Conservation (phyloP, 139 green algal species). For the Mesotaenium endlicherianum region DNA sequence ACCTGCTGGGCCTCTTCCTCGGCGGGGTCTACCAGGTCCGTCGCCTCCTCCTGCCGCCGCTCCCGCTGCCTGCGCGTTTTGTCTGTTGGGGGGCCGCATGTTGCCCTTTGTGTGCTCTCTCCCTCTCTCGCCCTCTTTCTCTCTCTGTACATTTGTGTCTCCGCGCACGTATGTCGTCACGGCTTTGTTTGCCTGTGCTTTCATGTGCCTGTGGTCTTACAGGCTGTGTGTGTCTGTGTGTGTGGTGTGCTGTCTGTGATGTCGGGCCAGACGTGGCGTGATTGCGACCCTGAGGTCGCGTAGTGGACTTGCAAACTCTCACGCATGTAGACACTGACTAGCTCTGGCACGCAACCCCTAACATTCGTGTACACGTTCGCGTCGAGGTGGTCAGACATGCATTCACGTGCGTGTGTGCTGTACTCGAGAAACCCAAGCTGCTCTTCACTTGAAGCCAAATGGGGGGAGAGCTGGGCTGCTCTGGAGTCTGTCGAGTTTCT, state of each 20-base stretch:
- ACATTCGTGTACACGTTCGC: too few species aligned
- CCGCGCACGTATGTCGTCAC: not conserved
- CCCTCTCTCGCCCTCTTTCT: not conserved
- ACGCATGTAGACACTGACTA: too few species aligned
- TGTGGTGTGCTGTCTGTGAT: not conserved
- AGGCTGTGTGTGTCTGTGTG: not conserved
- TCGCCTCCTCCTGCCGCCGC: not conserved
- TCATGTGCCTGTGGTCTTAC: not conserved
- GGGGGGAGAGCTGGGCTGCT: too few species aligned
- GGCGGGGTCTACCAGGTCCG: conserved; percentile 53
- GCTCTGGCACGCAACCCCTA: too few species aligned
- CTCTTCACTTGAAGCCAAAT: too few species aligned
- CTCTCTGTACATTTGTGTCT: not conserved
- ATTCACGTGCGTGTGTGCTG: too few species aligned
- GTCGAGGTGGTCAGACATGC: too few species aligned
- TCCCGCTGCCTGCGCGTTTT: not conserved
- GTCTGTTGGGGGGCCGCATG: not conserved
- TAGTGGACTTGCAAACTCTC: too few species aligned
- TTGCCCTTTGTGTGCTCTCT: not conserved
- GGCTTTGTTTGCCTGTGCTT: not conserved
- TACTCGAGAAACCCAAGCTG: too few species aligned
- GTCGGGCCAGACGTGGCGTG: too few species aligned
- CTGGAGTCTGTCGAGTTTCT: too few species aligned
- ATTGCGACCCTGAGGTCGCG: too few species aligned
- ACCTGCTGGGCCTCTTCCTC: conserved; percentile 64